Evolutionary conservation across 169 alveolate genomes (phyloP).

Genomic region (Hepatocystis sp.): DNA sequence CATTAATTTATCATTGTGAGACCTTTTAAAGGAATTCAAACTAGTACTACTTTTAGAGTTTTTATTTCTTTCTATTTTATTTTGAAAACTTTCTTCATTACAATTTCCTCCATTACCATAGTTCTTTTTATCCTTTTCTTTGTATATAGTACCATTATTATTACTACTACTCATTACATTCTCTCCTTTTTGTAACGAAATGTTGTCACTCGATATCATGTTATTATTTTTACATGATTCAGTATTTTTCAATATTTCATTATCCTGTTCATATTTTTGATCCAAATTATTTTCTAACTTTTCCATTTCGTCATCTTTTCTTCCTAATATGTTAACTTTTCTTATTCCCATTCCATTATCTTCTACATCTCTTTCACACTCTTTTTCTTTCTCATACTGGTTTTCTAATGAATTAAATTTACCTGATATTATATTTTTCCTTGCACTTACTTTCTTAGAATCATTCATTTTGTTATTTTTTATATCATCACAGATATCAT

Average conservation of each 20-base stretch:
- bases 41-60: neutral
- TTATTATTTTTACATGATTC: slow-evolving; percentile 13
- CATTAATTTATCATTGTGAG: slow-evolving; percentile 11
- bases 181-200: slow-evolving; percentile 7
- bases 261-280: slow-evolving; percentile 4
- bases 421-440: neutral
- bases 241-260: neutral
- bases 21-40: neutral
- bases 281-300: slow-evolving; percentile 6
- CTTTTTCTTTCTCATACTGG: neutral
- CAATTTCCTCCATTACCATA: neutral
- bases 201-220: slow-evolving; percentile 7
- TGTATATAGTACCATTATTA: slow-evolving; percentile 4
- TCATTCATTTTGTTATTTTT: slow-evolving; percentile 3
- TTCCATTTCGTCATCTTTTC: neutral
- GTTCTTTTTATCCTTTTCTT: slow-evolving; percentile 5
- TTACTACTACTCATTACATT: neutral
- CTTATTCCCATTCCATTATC: too few species aligned
- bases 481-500: slow-evolving; percentile 1
- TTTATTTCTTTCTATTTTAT: slow-evolving; percentile 12
- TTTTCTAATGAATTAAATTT: neutral
- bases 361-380: slow-evolving; percentile 7
- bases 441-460: neutral
- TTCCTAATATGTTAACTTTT: too few species aligned
- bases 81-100: slow-evolving; percentile 15